phyloP scores from a whole-genome alignment of 164 flowering plant species.

The Protea cynaroides region DNA sequence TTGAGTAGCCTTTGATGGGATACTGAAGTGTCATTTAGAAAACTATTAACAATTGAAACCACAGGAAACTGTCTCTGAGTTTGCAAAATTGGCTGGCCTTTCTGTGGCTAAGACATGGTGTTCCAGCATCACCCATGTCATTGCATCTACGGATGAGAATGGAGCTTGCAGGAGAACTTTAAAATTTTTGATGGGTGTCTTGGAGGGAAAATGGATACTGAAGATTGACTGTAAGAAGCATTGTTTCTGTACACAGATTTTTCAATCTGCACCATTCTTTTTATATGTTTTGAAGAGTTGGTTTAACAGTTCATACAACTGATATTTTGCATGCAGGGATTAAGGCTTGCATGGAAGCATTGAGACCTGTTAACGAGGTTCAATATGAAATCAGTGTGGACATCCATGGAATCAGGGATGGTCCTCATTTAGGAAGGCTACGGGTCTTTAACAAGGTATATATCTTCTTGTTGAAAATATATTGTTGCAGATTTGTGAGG shows the following conservation, averaged over 20 bases:
- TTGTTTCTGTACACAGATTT: background rate
- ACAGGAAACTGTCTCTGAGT: constrained; percentile 66
- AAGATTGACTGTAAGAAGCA: constrained; percentile 68
- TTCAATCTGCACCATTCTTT: background rate
- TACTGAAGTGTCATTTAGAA: background rate
- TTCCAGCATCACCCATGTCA: constrained; percentile 71
- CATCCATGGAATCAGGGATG: constrained; percentile 64
- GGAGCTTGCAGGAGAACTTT: constrained; percentile 89
- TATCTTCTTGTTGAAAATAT: background rate
- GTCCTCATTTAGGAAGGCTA: constrained; percentile 69
- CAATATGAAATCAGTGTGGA: constrained; percentile 63
- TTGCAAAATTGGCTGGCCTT: constrained; percentile 49
- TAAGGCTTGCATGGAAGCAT: constrained; percentile 60
- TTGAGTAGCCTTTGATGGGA: background rate
- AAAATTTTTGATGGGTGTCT: constrained; percentile 78
- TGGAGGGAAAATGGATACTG: constrained; percentile 94
- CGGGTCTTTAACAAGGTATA: constrained; percentile 64
- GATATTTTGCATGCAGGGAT: constrained; percentile 52
- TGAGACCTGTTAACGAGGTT: constrained; percentile 57
- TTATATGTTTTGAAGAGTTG: too few relatives aligned
- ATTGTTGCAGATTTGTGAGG: background rate
- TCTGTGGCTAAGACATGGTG: constrained; percentile 54
- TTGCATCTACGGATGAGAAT: constrained; percentile 84
- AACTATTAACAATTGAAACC: constrained; percentile 12
- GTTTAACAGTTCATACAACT: too few relatives aligned